A percentile compares a stretch with the other conserved stretches of the same genome.
Conservation (phyloP, 371 early-diverging fungal genomes). For the Actinomucor elegans region DNA sequence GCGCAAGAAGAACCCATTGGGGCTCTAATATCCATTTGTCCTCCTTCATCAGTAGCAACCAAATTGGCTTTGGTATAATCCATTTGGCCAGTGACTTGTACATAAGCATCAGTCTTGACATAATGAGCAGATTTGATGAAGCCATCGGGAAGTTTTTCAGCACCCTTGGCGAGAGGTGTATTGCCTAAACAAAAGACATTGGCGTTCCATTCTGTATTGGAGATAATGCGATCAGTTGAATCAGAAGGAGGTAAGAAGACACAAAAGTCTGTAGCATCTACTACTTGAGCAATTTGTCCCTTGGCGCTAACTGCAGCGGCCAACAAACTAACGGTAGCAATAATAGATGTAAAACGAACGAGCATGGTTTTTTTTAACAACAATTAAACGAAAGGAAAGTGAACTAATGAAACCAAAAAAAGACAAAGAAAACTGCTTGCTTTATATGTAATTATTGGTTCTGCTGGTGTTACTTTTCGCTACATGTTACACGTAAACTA, state of each 20-base stretch:
- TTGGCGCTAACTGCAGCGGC: constrained; percentile 16
- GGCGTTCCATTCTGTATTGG: constrained; percentile 48
- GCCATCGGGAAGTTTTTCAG: constrained; percentile 42
- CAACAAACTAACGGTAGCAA: constrained; percentile 1
- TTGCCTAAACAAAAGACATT: constrained; percentile 51
- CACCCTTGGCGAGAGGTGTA: constrained; percentile 43
- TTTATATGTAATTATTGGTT: too few species aligned
- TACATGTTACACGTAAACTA: too few species aligned
- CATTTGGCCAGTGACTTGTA: constrained; percentile 61
- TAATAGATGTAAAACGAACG: background rate
- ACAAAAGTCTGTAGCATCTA: constrained; percentile 50
- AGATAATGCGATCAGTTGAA: constrained; percentile 38
- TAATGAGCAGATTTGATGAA: constrained; percentile 24
- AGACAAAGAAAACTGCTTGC: too few species aligned
- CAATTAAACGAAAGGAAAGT: background rate
- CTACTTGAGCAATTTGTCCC: constrained; percentile 35
- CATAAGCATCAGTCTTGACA: constrained; percentile 18
- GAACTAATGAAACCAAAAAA: too few species aligned
- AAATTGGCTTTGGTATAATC: constrained; percentile 50
- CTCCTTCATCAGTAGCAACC: constrained; percentile 51
- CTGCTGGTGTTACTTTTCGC: too few species aligned
- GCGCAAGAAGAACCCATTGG: constrained; percentile 51
- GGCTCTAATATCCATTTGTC: constrained; percentile 55
- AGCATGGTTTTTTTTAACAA: background rate
- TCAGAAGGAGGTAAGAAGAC: constrained; percentile 54